Conservation (phyloP, 2,329 filamentous ascomycete species). For the Canariomyces notabilis region DNA sequence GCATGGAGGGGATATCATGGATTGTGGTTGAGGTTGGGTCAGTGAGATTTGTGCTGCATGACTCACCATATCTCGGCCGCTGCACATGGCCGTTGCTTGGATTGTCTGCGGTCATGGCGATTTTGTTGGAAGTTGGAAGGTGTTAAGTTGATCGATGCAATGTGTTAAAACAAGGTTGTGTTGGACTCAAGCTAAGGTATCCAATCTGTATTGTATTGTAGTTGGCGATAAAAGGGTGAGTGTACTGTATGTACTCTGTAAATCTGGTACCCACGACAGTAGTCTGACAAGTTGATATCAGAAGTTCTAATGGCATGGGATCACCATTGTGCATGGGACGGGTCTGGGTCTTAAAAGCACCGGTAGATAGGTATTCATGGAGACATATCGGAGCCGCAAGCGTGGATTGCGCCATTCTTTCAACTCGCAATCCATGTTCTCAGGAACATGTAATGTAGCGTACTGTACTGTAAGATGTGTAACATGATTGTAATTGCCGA, state of each 20-base stretch:
- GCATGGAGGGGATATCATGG: slow-evolving; percentile 8
- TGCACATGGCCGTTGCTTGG: slow-evolving; percentile 12
- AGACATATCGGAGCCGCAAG: slow-evolving; percentile 20
- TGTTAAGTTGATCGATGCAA: neutral
- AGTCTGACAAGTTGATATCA: too few species aligned
- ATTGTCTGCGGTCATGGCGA: slow-evolving; percentile 15
- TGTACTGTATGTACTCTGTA: neutral
- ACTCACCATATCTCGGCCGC: slow-evolving; percentile 26
- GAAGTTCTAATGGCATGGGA: too few species aligned
- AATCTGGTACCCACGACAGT: neutral
- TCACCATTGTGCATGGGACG: too few species aligned
- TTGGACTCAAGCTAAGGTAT: too few species aligned
- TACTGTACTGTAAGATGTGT: too few species aligned
- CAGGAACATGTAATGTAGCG: neutral
- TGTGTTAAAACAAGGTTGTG: neutral
- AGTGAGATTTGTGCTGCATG: neutral
- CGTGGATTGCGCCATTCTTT: slow-evolving; percentile 26
- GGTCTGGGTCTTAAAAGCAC: neutral
- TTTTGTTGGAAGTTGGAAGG: neutral
- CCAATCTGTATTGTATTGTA: too few species aligned
- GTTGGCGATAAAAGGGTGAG: too few species aligned
- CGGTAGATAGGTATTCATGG: slow-evolving; percentile 1
- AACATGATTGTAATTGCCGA: too few species aligned
- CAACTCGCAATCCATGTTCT: slow-evolving; percentile 7
- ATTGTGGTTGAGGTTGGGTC: slow-evolving; percentile 11